A percentile compares a stretch with the other conserved stretches of the same genome.
Evolutionary conservation across 495 filamentous ascomycete genomes (phyloP).

Genomic region (Aspergillus cavernicola): DNA sequence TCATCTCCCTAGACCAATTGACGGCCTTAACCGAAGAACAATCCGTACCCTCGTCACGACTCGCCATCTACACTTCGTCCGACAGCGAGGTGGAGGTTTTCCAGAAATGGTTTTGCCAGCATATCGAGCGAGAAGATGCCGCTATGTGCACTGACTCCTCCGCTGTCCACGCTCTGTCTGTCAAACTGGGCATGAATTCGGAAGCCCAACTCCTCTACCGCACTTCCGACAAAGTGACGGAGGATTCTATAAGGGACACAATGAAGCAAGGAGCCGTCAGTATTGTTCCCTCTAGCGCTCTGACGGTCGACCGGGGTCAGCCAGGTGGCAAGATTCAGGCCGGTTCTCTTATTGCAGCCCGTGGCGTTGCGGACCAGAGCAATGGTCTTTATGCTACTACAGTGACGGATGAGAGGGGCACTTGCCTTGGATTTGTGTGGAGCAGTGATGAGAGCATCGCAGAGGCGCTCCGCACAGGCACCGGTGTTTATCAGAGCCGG

Average conservation of each 20-base stretch:
- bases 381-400: conserved; percentile 84
- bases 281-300: conserved; percentile 64
- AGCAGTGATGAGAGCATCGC: conserved; percentile 85
- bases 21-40: conserved; percentile 48
- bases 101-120: conserved; percentile 38
- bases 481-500: conserved; percentile 91
- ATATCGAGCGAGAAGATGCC: conserved; percentile 49
- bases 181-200: conserved; percentile 36
- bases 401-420: conserved; percentile 83
- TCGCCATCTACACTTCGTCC: conserved; percentile 47
- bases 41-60: conserved; percentile 52
- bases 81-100: conserved; percentile 34
- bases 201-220: conserved; percentile 38
- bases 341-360: conserved; percentile 62
- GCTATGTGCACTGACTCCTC: conserved; percentile 48
- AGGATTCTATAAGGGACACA: conserved; percentile 47
- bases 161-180: conserved; percentile 46
- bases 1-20: conserved; percentile 69
- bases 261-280: conserved; percentile 64
- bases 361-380: conserved; percentile 72
- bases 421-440: conserved; percentile 86
- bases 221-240: conserved; percentile 31
- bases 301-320: conserved; percentile 63
- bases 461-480: conserved; percentile 80
- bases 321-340: conserved; percentile 58